Conservation (phyloP, 2,329 filamentous ascomycete genomes). For the Fusarium proliferatum region DNA sequence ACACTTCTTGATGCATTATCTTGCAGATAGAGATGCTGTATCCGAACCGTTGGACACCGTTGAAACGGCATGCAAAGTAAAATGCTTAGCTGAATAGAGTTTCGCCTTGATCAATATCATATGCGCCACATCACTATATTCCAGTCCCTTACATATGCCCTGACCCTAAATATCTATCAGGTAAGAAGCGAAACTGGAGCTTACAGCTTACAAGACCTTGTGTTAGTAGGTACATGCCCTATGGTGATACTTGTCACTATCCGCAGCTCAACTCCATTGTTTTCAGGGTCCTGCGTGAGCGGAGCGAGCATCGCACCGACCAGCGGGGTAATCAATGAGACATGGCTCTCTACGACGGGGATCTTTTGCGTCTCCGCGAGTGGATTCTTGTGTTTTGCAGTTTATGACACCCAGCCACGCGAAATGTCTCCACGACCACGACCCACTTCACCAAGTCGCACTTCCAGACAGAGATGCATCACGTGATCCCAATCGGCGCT, state of each 20-base stretch:
- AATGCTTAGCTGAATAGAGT: constrained; percentile 14
- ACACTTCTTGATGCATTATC: constrained; percentile 17
- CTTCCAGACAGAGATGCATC: not conserved
- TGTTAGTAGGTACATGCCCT: constrained; percentile 1
- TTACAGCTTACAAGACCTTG: constrained; percentile 9
- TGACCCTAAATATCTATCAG: not conserved
- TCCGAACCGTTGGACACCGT: constrained; percentile 16
- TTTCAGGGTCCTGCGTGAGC: constrained; percentile 32
- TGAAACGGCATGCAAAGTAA: constrained; percentile 12
- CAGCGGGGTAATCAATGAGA: constrained; percentile 35
- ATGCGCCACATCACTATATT: constrained; percentile 23
- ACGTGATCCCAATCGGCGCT: constrained; percentile 35
- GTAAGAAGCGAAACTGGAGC: constrained; percentile 7
- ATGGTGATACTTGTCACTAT: constrained; percentile 21
- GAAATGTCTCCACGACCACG: constrained; percentile 1
- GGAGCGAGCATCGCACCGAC: constrained; percentile 29
- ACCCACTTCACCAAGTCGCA: not conserved
- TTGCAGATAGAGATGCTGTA: constrained; percentile 19
- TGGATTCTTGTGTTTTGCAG: constrained; percentile 37
- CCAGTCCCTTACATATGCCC: not conserved
- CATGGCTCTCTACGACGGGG: constrained; percentile 32
- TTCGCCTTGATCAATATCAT: constrained; percentile 9
- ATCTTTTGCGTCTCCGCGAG: constrained; percentile 31
- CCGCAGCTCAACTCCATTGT: constrained; percentile 14
- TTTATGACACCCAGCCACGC: constrained; percentile 26